Base-by-base conservation (phyloP, 2,329 filamentous ascomycete genomes). In the Colletotrichum spinosum region DNA sequence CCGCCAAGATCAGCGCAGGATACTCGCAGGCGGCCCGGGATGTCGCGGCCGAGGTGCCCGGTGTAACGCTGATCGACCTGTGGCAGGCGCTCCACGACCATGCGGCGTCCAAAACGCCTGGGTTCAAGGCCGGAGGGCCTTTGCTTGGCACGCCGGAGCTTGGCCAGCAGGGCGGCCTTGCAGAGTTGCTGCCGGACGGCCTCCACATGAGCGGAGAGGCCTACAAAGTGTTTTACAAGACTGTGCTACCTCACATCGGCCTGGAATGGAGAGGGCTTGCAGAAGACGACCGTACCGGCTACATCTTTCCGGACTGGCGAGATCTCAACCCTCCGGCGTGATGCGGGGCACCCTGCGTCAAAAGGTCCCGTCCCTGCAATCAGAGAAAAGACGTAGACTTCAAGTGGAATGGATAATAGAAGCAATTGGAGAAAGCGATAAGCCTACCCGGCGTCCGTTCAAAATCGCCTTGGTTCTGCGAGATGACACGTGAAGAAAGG, bases 51-150 rank as follows among this genome's bases (percentile, higher is more conserved):
- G 84, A 88, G 65, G 83, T 90, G 55, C 81, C 92, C 0, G 91
- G 85, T 2, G 81, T 95, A 3, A 83, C 88, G 0, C 85, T 95
- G 2, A 80, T 97, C 25, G 93, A 98, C 77, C 84, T 98, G 2
- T 97, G 92, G 88, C 85, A 87, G 67, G 88, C 88, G 0, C 85
- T 97, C 71, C 92, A 97, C 89, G 82, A 87, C 60, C 83, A 86
- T 84, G 94, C 76, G 80, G 87, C 77, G 75, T 84, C 75, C 75
- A 87, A 78, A 78, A 86, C 77, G 74, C 87, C 75, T 70, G 79
- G 84, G 53, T 90, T 89, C 72, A 84, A 88, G 58, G 78, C 77
- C 50, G 80, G 77, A 6, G 80, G 80, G 7, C 79, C 80, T 13
- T 76, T 78, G 71, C 79, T 88, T 38, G 86, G 86, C 2, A 82